These are phyloP conservation scores for Erysimum cheiranthoides DNA, from an alignment of 345 rosid species.

Conservation along the genomic window DNA sequence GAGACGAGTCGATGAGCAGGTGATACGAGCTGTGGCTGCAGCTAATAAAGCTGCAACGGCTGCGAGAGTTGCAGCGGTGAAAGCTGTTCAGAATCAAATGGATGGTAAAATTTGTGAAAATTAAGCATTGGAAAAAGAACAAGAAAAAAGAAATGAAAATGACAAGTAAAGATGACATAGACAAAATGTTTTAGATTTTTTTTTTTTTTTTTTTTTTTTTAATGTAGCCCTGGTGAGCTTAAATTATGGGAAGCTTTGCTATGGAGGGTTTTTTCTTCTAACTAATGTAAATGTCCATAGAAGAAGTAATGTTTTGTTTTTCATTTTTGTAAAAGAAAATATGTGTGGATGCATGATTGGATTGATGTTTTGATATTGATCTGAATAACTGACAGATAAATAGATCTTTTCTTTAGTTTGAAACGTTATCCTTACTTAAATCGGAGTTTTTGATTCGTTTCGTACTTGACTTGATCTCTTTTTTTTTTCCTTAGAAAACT, in stretches of 20 bases:
- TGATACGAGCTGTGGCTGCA: conserved; percentile 65
- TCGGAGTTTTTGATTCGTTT: conserved; percentile 24
- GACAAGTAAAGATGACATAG: conserved; percentile 21
- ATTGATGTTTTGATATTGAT: conserved; percentile 34
- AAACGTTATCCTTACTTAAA: conserved; percentile 26
- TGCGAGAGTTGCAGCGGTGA: conserved; percentile 92
- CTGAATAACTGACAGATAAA: conserved; percentile 40
- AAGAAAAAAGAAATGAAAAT: too few species aligned
- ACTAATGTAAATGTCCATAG: conserved; percentile 37
- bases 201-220: not conserved
- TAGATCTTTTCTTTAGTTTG: conserved; percentile 6
- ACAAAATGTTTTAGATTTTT: not conserved
- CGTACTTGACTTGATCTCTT: conserved; percentile 33
- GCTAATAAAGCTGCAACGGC: conserved; percentile 97
- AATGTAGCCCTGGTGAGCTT: conserved; percentile 34
- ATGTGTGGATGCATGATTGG: conserved; percentile 37
- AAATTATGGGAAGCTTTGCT: conserved; percentile 37
- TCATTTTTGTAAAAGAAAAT: not conserved
- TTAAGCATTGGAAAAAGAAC: too few species aligned
- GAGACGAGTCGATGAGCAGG: conserved; percentile 71
- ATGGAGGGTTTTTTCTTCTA: conserved; percentile 15
- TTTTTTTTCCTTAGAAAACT: too few species aligned
- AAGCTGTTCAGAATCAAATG: conserved; percentile 87
- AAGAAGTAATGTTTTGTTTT: conserved; percentile 29
- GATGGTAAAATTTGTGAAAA: conserved; percentile 93